Base-by-base conservation (phyloP, 257 asterid species). In the Nicotiana undulata region DNA sequence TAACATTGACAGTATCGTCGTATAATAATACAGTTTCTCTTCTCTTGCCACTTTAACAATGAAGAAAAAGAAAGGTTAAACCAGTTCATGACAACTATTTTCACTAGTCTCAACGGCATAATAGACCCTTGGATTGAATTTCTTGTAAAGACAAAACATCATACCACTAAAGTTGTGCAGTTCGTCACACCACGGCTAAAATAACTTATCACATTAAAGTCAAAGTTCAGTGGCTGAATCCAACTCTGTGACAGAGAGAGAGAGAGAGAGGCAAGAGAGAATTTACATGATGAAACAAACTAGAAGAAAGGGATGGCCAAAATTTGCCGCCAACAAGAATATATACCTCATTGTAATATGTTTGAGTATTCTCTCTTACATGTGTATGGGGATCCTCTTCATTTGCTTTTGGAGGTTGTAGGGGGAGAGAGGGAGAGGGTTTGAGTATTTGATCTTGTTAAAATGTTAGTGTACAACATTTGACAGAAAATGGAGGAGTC, bases 331-430 rank as follows among this genome's bases (percentile, higher is more conserved):
- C 16, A 74, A 74, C 20, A 31, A 31, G 55, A 22, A 72, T 40
- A 68, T 17, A 72, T 74, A 74, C 61, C 78, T 72, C 78, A 49
- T 24, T 72, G 78, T 46, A 72, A 22, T 28, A 72, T 72, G 15
- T 2, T 46, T 72, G 24, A n/a, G 24, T 72, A 20, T 72, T 74
- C 61, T 74, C 61, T 74, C 46, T 26, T 46, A 24, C 24, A 37
- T 63, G 66, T 67, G 24, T 24, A 22, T 74, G 40, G 60, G 40
- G 34, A 49, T 74, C 16, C 61, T n/a, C 5, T 7, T 49, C 16
- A 74, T 24, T 74, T 74, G 16, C 61, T 74, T 12, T 70, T 70
- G 37, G 77, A 40, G 59, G 32, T 70, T 22, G 37, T 70, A 32
- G 77, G 28, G 58, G 75, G 5, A 0, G 11, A 51, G 52, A 9